Percentiles rank a stretch among this genome's conserved stretches.
These are phyloP conservation scores for Quercus phellos DNA, from an alignment of 331 rosid species.

Conservation along the genomic window DNA sequence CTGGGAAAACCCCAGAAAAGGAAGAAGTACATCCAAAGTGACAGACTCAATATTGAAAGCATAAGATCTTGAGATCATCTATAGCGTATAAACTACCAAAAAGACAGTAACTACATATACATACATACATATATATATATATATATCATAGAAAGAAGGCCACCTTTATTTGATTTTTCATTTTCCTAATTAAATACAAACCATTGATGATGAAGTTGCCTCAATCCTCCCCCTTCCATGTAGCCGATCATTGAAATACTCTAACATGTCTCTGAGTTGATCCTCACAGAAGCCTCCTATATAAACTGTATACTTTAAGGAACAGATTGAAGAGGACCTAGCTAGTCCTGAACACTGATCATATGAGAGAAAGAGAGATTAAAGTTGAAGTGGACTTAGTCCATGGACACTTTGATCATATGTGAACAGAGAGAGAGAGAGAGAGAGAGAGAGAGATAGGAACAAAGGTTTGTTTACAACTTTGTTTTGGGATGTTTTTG, in stretches of 20 bases:
- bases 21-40: background rate
- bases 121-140: background rate
- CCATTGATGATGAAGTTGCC: constrained; percentile 26
- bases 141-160: background rate
- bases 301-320: background rate
- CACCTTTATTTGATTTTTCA: background rate
- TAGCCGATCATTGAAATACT: background rate
- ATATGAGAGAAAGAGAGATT: background rate
- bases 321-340: constrained; percentile 12
- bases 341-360: constrained; percentile 6
- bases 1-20: background rate
- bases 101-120: background rate
- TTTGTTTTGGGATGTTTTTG: constrained; percentile 29
- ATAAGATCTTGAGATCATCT: background rate
- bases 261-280: background rate
- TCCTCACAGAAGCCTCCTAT: background rate
- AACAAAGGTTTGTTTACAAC: background rate
- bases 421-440: background rate
- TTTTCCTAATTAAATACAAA: constrained; percentile 15
- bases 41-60: background rate
- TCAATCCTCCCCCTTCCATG: constrained; percentile 17
- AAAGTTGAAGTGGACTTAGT: constrained; percentile 18
- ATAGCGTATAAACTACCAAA: background rate
- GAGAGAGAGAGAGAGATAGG: background rate
- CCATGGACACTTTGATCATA: constrained; percentile 9